Conservation (phyloP, 345 rosid genomes). For the Cardamine occulta region DNA sequence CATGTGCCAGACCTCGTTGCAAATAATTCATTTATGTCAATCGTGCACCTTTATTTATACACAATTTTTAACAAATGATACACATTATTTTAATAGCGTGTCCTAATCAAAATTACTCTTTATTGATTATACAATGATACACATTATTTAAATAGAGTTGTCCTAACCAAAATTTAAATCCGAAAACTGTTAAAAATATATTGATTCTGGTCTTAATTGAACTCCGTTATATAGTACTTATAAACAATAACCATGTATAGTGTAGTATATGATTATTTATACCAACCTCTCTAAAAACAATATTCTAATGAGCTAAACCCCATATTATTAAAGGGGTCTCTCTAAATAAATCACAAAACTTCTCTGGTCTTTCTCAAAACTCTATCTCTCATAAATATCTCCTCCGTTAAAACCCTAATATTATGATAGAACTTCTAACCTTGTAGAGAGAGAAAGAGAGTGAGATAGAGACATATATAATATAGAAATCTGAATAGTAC, state of each 20-base stretch:
- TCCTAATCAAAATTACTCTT: neutral
- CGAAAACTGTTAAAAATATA: neutral
- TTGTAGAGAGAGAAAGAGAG: slow-evolving; percentile 16
- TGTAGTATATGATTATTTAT: neutral
- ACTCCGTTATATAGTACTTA: slow-evolving; percentile 3
- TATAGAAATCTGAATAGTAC: slow-evolving; percentile 26
- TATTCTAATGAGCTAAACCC: slow-evolving; percentile 2
- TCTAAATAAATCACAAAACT: slow-evolving; percentile 21
- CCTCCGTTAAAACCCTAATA: slow-evolving; percentile 39
- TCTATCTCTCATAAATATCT: slow-evolving; percentile 38
- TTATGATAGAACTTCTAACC: slow-evolving; percentile 8
- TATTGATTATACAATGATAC: neutral
- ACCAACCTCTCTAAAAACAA: neutral
- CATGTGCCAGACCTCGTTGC: slow-evolving; percentile 12
- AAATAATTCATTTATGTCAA: slow-evolving; percentile 37
- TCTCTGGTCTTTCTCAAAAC: slow-evolving; percentile 37
- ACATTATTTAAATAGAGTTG: too few relatives aligned
- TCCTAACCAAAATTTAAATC: neutral
- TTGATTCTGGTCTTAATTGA: neutral
- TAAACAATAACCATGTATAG: slow-evolving; percentile 1
- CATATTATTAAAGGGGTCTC: slow-evolving; percentile 11
- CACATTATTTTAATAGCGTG: neutral
- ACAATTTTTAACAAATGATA: neutral
- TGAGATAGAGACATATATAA: slow-evolving; percentile 1
- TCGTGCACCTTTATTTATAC: slow-evolving; percentile 52